Base-by-base conservation (phyloP, 805 yeast genomes). In the Metschnikowia baotianmanensis region DNA sequence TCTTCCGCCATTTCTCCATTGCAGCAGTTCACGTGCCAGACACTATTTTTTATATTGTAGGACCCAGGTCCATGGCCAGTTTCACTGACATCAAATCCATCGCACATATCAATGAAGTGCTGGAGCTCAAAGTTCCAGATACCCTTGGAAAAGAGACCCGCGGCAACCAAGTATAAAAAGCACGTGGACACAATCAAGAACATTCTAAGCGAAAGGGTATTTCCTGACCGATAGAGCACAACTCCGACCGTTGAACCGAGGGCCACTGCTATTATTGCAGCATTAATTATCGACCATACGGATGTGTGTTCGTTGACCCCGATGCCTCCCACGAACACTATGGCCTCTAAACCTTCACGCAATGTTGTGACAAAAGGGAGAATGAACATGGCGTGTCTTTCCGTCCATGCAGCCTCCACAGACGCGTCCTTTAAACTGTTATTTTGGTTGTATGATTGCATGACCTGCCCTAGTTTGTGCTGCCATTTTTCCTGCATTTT, bases 21-120 rank as follows among this genome's bases (percentile, higher is more conserved):
- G 65, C 97, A 89, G 61, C 96, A 88, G 63, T 89, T 87, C 19
- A 89, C 96, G 59, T 89, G 97, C 97, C 97, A 89, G 2, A 89
- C 81, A 6, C 93, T 80, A 34, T 72, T 76, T 16, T 76, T 50
- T 17, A 89, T 82, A 55, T 89, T 96, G 56, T 89, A 89, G 0
- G 95, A 84, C 0, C 97, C 97, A 0, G 96, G 96, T 0, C 97
- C 97, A 28, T 83, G 82, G 2, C 97, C 97, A 1, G 82, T 77
- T 63, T 89, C 97, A 30, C 86, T 76, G 58, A 87, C 84, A 53
- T 89, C 97, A 55, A 80, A 78, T 1, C 96, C 96, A 40, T 74
- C 77, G 55, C 95, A 89, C 44, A 66, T 63, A 42, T 78, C 75
- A 42, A 88, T 87, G 62, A 82, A 89, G 40, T 66, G 68, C 61